Conservation (phyloP, 257 asterid species). For the Handroanthus guayacan region DNA sequence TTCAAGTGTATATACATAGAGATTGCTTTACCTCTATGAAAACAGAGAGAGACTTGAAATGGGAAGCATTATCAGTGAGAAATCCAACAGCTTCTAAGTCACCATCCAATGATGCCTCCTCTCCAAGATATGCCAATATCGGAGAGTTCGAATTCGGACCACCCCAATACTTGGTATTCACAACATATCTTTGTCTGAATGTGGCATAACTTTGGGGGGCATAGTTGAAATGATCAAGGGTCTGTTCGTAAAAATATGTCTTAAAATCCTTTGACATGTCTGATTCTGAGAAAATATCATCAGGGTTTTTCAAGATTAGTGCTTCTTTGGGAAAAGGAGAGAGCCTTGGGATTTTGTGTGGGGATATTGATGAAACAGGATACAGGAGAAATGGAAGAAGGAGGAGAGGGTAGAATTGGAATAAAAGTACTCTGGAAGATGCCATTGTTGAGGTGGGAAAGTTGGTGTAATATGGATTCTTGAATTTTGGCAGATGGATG, state of each 20-base stretch:
- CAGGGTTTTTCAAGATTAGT: conserved; percentile 9
- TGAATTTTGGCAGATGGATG: background rate
- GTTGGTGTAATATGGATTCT: background rate
- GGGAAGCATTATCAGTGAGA: conserved; percentile 65
- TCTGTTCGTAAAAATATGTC: conserved; percentile 61
- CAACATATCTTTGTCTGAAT: conserved; percentile 62
- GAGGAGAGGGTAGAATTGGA: conserved; percentile 32
- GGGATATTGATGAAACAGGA: conserved; percentile 16
- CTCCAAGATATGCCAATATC: conserved; percentile 74
- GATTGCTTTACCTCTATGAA: conserved; percentile 65
- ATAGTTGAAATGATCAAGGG: conserved; percentile 83
- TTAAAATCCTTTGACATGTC: conserved; percentile 37
- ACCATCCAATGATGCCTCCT: conserved; percentile 55
- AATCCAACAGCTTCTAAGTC: conserved; percentile 47
- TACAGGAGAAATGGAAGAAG: conserved; percentile 17
- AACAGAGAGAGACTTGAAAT: conserved; percentile 66
- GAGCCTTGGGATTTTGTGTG: conserved; percentile 44
- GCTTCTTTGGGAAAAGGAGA: conserved; percentile 18
- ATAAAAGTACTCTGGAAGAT: background rate
- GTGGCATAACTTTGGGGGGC: conserved; percentile 62
- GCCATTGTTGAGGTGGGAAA: background rate
- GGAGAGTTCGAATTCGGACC: conserved; percentile 58
- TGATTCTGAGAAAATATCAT: background rate
- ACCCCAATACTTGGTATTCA: conserved; percentile 61
- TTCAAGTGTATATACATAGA: too few relatives aligned